Base-by-base conservation (phyloP, 1,284 basidiomycete species). In the Fomitopsis betulina region DNA sequence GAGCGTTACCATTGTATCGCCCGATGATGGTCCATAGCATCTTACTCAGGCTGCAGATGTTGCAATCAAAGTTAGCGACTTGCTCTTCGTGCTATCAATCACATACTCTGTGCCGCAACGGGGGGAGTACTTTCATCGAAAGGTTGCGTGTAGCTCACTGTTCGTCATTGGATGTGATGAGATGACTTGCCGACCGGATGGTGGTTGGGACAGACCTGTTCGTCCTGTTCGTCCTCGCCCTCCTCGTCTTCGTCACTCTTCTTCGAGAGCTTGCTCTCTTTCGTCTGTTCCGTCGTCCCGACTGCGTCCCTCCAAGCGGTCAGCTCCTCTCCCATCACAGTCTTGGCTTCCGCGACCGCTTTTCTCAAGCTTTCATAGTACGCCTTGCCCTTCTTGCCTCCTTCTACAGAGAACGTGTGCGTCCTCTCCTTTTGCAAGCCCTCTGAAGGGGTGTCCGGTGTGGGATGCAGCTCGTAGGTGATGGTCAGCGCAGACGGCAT, bases 251-350 rank as follows among this genome's bases (percentile, higher is more conserved):
- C 77, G 1, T 75, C 76, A 52, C 81, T 79, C 61, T 80, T 83
- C 47, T 62, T 63, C 10, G 60, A 58, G 17, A 58, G 54, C 50
- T 63, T 70, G n/a, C 62, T 65, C 54, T 76, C 75, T 58, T 76
- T 77, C n/a, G 64, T 75, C 60, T 79, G 67, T 68, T 90, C 87
- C 13, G 71, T 68, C 42, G 79, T 84, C 10, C 86, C 86, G 7
- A 89, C 82, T 4, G 78, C 78, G 69, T 90, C 87, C 65, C 84
- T 79, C 88, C 87, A 90, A 2, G 68, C 75, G 0, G 88, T 89
- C 66, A 90, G 68, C 60, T 87, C 84, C 54, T 81, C 77, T 13
- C 88, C 87, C 17, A 87, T 61, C 30, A 75, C 71, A 51, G 74
- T 73, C 62, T 76, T 83, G 21, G 84, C 85, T 37, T 74, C 70